Evolutionary conservation across 2,329 filamentous ascomycete species (phyloP).

Genomic region (Rugonectria rugulosa): DNA sequence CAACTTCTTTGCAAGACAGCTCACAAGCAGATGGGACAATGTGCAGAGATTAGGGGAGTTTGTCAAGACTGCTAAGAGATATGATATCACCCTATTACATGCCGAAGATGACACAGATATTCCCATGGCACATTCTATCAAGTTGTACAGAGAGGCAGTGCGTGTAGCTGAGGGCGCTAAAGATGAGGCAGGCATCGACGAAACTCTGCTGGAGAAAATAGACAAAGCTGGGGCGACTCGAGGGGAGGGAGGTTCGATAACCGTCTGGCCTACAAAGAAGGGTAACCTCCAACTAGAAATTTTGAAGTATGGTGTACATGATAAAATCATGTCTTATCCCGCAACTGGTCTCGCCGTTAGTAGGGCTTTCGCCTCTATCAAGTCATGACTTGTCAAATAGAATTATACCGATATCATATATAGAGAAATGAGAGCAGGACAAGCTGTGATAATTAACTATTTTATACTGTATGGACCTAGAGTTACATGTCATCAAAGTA

Average conservation of each 20-base stretch:
- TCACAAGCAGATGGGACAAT: constrained; percentile 54
- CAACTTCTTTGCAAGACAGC: constrained; percentile 49
- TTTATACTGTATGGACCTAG: no score
- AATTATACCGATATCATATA: background rate
- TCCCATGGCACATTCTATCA: constrained; percentile 53
- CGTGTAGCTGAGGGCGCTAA: constrained; percentile 51
- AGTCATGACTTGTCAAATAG: background rate
- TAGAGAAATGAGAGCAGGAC: background rate
- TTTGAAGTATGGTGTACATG: constrained; percentile 58
- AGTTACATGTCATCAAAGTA: no score
- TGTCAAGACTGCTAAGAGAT: constrained; percentile 38
- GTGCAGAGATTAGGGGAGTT: constrained; percentile 49
- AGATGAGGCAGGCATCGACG: constrained; percentile 17
- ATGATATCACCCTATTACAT: constrained; percentile 53
- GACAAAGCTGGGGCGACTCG: constrained; percentile 34
- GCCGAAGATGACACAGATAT: constrained; percentile 55
- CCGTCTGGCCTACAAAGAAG: constrained; percentile 51
- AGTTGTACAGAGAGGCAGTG: constrained; percentile 56
- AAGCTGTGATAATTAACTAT: no score
- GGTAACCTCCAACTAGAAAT: constrained; percentile 57
- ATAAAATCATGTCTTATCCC: constrained; percentile 59
- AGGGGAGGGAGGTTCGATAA: constrained; percentile 54
- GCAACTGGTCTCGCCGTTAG: constrained; percentile 54
- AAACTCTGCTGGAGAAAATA: constrained; percentile 9
- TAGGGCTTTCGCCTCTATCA: constrained; percentile 17